Evolutionary conservation across 2,329 filamentous ascomycete species (phyloP), one percentile per base, ranked within the genome.

Genomic region (Pseudogymnoascus sp.): DNA sequence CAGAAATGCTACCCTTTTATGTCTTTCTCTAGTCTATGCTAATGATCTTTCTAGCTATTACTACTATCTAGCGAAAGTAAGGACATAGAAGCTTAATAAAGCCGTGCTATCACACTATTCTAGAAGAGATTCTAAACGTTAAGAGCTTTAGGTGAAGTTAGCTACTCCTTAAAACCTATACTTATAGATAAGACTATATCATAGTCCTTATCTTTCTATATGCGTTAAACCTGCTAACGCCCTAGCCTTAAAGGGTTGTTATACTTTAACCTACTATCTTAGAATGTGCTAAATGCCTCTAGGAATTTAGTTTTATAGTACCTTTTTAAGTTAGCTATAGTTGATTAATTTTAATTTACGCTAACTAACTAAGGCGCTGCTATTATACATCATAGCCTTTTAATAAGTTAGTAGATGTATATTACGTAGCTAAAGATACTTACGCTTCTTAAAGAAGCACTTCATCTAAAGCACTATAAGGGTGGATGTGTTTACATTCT

Each of bases 391-490:
- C 65, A 63, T 61, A 64, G 64, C 6, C 65, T 67, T 62, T 19
- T 50, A 4, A 33, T 42, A 57, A 26, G 47, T 68, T 57, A 68
- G 67, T 26, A 26, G 62, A 28, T 15, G 60, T 15, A 15, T 35
- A 35, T 47, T 60, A 28, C 38, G 31, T 13, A 21, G n/a, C 17
- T 13, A 53, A 59, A 26, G 11, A 53, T 15, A 67, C 68, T 62
- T 63, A 71, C 67, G 66, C 67, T 66, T 70, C 68, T 67, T 64
- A 71, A 33, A 68, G 50, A 23, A 65, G 61, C 23, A 67, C 61
- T 47, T 70, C 65, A 38, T 67, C 64, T n/a, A 44, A 53, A 21
- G 61, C 40, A 17, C 66, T 42, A 15, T 26, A 44, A 1, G 62
- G 63, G 60, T 63, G 64, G 63, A 69, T 59, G 44, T 67, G 60